Evolutionary conservation across 148 eudicot genomes (phyloP), one percentile per base, ranked within the genome.

Genomic region (Oxyria digyna): DNA sequence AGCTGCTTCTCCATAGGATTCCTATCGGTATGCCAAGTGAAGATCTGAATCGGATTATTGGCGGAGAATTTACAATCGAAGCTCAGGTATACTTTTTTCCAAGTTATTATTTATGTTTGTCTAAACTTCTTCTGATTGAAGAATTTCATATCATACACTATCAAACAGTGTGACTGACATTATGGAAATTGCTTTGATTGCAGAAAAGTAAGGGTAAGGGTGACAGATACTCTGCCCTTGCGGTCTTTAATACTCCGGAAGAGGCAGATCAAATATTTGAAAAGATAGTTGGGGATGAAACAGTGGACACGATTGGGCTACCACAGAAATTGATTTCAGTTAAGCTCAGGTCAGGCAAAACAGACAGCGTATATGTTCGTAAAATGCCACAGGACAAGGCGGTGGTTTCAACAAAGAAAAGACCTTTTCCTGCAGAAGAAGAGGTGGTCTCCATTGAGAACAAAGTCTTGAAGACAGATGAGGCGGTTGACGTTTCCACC

Each of bases 1-100:
- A 84, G 84, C 81, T 95, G 71, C 83, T 95, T 40, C 41, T 88
- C 45, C 99, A 95, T 71, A 76, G 96, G 68, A 87, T 95, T 62
- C 96, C 99, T 23, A 68, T 70, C 43, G 76, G 67, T 69, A 68
- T 88, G 33, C 80, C 84, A 17, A 69, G 76, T 72, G 83, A 87
- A 80, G 91, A 84, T 41, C 73, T 95, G 66, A 74, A 72, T 76
- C 72, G 78, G 74, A 48, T 87, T 72, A 74, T 95, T 67, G 71
- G 81, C 59, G 97, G 97, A 46, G 83, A 88, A 48, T 95, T 78
- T 76, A 80, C 79, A 15, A 72, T 88, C 71, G 89, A 88, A 81
- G 69, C 83, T 73, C 85, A 84, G 93, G 97, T 88, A 48, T 43
- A 33, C 10, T 66, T 38, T 35, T 38, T 42, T 6, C 5, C 14